These are phyloP conservation scores for Aspergillus texensis DNA, from an alignment of 2,329 filamentous ascomycete genomes.

Conservation along the genomic window DNA sequence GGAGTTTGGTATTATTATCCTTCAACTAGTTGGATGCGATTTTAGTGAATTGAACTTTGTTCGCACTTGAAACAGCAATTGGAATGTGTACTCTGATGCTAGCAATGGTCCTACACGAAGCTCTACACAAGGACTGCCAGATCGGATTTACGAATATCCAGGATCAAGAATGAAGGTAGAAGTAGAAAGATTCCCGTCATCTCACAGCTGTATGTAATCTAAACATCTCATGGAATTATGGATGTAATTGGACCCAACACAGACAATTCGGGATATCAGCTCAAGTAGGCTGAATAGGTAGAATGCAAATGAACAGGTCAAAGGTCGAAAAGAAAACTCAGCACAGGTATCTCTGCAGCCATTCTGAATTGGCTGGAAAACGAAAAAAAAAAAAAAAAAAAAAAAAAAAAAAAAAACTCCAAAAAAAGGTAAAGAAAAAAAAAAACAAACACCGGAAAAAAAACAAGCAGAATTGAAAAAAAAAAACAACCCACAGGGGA, in stretches of 20 bases:
- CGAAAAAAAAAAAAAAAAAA: slow-evolving; percentile 17
- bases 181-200: background rate
- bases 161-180: background rate
- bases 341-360: slow-evolving; percentile 40
- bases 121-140: background rate
- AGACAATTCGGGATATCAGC: slow-evolving; percentile 19
- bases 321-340: slow-evolving; percentile 25
- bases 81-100: background rate
- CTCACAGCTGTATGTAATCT: slow-evolving; percentile 20
- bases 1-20: background rate
- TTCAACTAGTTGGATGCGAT: background rate
- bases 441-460: no score
- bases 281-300: slow-evolving; percentile 17
- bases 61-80: background rate
- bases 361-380: slow-evolving; percentile 26
- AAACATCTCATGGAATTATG: slow-evolving; percentile 19
- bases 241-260: slow-evolving; percentile 17
- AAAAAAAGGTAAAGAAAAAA: no score
- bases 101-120: background rate
- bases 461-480: no score
- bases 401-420: slow-evolving; percentile 14
- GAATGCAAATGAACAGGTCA: slow-evolving; percentile 16
- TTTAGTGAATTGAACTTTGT: background rate
- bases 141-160: background rate
- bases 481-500: no score